Evolutionary conservation across 2,329 filamentous ascomycete genomes (phyloP).

Genomic region (Lecanicillium sp.): DNA sequence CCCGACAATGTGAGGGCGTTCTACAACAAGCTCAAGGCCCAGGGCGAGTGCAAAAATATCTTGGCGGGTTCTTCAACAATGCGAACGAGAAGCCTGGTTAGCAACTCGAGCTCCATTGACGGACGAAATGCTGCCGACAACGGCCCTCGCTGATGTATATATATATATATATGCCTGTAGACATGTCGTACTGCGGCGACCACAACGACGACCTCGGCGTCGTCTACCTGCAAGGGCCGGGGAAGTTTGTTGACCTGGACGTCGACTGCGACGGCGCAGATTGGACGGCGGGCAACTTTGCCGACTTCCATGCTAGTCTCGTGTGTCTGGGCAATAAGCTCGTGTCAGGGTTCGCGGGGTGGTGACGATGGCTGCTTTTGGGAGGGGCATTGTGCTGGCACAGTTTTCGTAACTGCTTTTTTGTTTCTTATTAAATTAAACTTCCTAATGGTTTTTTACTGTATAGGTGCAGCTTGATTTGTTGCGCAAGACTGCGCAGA

Average conservation of each 20-base stretch:
- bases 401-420: too few species aligned
- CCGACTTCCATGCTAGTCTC: background rate
- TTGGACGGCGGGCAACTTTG: background rate
- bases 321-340: constrained; percentile 3
- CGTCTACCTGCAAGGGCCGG: background rate
- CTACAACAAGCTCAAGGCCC: background rate
- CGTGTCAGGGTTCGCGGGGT: background rate
- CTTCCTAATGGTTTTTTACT: too few species aligned
- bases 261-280: constrained; percentile 39
- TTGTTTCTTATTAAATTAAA: too few species aligned
- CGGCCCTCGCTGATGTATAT: too few species aligned
- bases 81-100: background rate
- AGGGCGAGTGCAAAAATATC: background rate
- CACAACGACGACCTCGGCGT: background rate
- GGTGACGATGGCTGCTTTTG: background rate
- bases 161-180: too few species aligned
- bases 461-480: background rate
- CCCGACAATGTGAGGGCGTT: background rate
- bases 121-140: too few species aligned
- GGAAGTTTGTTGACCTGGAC: constrained; percentile 35
- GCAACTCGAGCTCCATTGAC: too few species aligned
- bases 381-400: too few species aligned
- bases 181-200: background rate
- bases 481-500: background rate
- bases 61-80: background rate